Conservation (phyloP, 345 rosid genomes). For the Citropsis articulata region DNA sequence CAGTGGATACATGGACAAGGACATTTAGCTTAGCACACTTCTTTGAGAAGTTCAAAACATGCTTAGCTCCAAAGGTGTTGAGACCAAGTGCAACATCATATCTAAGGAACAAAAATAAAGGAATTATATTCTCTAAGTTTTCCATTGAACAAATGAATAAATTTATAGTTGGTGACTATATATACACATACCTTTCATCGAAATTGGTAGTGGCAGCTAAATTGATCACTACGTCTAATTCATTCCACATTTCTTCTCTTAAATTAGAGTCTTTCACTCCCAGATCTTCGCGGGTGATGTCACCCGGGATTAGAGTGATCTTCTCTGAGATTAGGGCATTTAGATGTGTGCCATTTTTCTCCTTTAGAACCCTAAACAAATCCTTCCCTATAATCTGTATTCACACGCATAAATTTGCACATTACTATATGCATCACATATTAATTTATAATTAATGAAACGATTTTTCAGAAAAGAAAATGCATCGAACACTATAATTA, state of each 20-base stretch:
- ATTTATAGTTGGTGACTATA: not conserved
- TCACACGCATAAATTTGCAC: not conserved
- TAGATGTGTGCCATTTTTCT: conserved; percentile 34
- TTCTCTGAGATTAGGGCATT: conserved; percentile 44
- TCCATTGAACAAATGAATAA: not conserved
- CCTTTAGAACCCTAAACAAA: conserved; percentile 48
- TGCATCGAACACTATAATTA: not conserved
- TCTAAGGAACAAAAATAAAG: conserved; percentile 25
- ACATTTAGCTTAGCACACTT: conserved; percentile 35
- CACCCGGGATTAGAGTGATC: conserved; percentile 46
- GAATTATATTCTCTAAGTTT: not conserved
- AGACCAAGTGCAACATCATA: conserved; percentile 57
- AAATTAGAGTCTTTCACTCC: conserved; percentile 42
- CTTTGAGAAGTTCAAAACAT: conserved; percentile 45
- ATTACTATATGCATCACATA: not conserved
- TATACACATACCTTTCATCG: conserved; percentile 56
- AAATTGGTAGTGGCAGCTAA: conserved; percentile 74
- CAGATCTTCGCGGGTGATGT: conserved; percentile 43
- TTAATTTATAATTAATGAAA: not conserved
- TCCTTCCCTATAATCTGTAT: conserved; percentile 53
- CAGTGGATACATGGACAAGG: conserved; percentile 63
- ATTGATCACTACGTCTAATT: conserved; percentile 54
- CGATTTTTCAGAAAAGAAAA: not conserved
- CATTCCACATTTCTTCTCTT: conserved; percentile 39
- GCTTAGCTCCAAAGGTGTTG: conserved; percentile 49